phyloP scores from a whole-genome alignment of 2,329 filamentous ascomycete species.

The Fusarium virguliforme region DNA sequence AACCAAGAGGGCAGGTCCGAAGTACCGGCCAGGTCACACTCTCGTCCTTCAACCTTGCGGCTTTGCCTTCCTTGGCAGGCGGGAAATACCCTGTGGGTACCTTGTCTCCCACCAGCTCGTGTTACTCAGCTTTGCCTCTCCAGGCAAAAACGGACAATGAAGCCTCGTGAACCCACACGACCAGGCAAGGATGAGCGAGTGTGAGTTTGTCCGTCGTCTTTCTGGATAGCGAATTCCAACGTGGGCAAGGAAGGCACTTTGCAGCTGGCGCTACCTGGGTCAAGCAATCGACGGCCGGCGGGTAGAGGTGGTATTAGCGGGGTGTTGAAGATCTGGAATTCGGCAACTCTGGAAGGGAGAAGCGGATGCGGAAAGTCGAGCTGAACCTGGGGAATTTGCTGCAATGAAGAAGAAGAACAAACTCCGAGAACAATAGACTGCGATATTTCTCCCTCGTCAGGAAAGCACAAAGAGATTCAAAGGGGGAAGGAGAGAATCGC shows the following conservation, averaged over 20 bases:
- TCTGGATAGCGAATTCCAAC: conserved; percentile 18
- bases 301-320: conserved; percentile 41
- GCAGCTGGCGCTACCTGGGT: conserved; percentile 16
- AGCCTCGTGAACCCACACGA: conserved; percentile 10
- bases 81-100: conserved; percentile 25
- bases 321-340: conserved; percentile 23
- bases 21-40: conserved; percentile 29
- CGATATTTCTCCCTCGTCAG: neutral
- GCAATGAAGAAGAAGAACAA: neutral
- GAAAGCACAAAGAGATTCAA: conserved; percentile 20
- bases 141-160: conserved; percentile 11
- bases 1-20: conserved; percentile 34
- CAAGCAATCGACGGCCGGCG: conserved; percentile 18
- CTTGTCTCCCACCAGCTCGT: conserved; percentile 15
- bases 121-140: conserved; percentile 24
- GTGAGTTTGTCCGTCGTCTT: conserved; percentile 18
- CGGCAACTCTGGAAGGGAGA: conserved; percentile 33
- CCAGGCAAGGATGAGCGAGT: conserved; percentile 10
- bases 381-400: neutral
- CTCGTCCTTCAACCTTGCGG: conserved; percentile 12
- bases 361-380: neutral
- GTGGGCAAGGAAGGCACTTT: conserved; percentile 21
- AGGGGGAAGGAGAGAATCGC: conserved; percentile 25
- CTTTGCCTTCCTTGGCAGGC: conserved; percentile 26
- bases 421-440: neutral